These are phyloP conservation scores for Tothia fuscella DNA, from an alignment of 2,329 filamentous ascomycete genomes.

Conservation along the genomic window DNA sequence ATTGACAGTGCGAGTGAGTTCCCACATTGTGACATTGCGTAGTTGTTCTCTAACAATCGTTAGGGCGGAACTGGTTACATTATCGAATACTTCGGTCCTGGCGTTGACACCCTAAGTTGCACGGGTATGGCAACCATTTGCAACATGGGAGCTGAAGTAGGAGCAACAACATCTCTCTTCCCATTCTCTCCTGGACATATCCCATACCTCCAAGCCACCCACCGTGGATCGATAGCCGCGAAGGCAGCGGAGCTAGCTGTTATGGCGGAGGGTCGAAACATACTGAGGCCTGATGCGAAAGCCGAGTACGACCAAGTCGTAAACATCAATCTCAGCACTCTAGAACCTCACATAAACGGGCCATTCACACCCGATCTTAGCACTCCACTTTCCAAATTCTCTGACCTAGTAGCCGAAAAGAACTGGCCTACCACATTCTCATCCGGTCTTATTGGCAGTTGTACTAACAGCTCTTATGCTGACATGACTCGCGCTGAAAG, in stretches of 20 bases:
- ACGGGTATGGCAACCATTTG: slow-evolving; percentile 89
- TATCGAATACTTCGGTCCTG: slow-evolving; percentile 86
- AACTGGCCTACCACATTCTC: slow-evolving; percentile 86
- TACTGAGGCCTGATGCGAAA: slow-evolving; percentile 64
- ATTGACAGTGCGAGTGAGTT: slow-evolving; percentile 76
- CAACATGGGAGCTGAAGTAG: slow-evolving; percentile 88
- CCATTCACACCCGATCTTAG: slow-evolving; percentile 94
- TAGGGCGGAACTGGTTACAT: slow-evolving; percentile 90
- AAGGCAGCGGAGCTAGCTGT: slow-evolving; percentile 48
- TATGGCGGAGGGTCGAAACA: slow-evolving; percentile 45
- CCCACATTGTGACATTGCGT: too few relatives aligned
- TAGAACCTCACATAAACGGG: slow-evolving; percentile 95
- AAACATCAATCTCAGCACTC: slow-evolving; percentile 74
- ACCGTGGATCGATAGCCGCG: slow-evolving; percentile 59
- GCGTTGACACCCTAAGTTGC: slow-evolving; percentile 76
- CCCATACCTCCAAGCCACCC: slow-evolving; percentile 76
- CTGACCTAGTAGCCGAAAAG: slow-evolving; percentile 69
- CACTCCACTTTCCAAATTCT: slow-evolving; percentile 83
- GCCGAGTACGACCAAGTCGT: slow-evolving; percentile 87
- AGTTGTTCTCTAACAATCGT: slow-evolving; percentile 33
- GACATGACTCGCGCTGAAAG: slow-evolving; percentile 95
- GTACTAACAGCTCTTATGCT: slow-evolving; percentile 97
- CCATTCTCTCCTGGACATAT: slow-evolving; percentile 77
- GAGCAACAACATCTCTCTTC: slow-evolving; percentile 91
- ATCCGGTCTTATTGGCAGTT: slow-evolving; percentile 90